Base-by-base conservation (phyloP, 1,284 basidiomycete species). In the Trichosporon sp. region DNA sequence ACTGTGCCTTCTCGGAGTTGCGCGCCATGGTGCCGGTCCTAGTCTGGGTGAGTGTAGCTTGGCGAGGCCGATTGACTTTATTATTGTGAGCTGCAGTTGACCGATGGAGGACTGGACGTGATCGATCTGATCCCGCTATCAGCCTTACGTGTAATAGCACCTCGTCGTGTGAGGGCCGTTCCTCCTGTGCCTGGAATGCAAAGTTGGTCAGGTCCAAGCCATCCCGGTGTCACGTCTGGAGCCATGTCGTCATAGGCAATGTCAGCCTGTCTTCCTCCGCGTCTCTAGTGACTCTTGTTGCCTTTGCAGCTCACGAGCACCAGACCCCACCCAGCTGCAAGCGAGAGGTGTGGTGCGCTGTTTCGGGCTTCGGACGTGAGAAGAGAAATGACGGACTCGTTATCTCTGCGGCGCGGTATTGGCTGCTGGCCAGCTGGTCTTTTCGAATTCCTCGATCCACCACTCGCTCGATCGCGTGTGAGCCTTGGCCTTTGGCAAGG, bases 1-100 rank as follows among this genome's bases (percentile, higher is more conserved):
- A 97, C 84, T 96, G 94, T 0, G 94, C 92, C 83, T 97, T 98
- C 84, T 97, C 95, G 83, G 94, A 91, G 90, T 97, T 97, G 84
- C 94, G 91, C 75, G 94, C 93, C 94, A 82, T 82, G 47, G 63
- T 64, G 47, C 5, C 21, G 47, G 23, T 60, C 62, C 35, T 21
- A 63, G 3, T 58, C 34, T 60, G 15, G 65, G 34, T 53, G 32
- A 21, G 32, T 47, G 18, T 67, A 44, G 62, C n/a, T 67, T 25
- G 6, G 23, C 32, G 53, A 34, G 58, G 62, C 27, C 42, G 66
- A 25, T 62, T 23, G 62, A 44, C 38, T 4, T 60, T 60, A 51
- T 51, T 60, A 31, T 60, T 60, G 56, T 25, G 29, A 32, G 56
- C 5, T 60, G 56, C 21, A 51, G 23, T 6, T 51, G 23, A 15